phyloP scores from a whole-genome alignment of 768 basidiomycete species.

The Tylopilus vinaceipallidus region DNA sequence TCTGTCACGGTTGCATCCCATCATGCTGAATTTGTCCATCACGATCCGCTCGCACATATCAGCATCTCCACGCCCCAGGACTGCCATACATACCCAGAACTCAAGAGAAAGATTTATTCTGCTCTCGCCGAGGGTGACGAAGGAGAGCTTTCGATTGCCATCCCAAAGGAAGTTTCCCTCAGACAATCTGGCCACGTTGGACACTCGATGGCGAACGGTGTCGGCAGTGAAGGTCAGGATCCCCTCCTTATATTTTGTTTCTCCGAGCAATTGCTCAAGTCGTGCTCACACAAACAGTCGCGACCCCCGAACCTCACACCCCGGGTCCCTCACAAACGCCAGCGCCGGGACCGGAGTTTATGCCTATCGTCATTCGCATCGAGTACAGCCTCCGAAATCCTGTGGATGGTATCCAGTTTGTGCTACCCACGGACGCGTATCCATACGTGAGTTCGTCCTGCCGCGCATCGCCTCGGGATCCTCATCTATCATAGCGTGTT shows the following conservation, averaged over 20 bases:
- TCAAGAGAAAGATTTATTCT: slow-evolving; percentile 89
- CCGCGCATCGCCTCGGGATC: background rate
- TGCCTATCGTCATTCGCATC: slow-evolving; percentile 73
- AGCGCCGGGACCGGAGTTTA: slow-evolving; percentile 57
- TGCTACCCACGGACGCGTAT: slow-evolving; percentile 76
- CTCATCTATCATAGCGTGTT: slow-evolving; percentile 58
- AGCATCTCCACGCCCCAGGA: slow-evolving; percentile 68
- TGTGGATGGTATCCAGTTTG: slow-evolving; percentile 81
- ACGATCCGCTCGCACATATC: slow-evolving; percentile 71
- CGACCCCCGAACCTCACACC: slow-evolving; percentile 83
- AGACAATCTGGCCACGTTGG: slow-evolving; percentile 54
- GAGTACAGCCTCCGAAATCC: slow-evolving; percentile 82
- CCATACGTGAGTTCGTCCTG: slow-evolving; percentile 64
- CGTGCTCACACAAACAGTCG: slow-evolving; percentile 39
- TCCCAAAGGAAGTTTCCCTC: slow-evolving; percentile 70
- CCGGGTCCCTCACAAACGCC: slow-evolving; percentile 43
- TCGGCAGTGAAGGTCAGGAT: slow-evolving; percentile 56
- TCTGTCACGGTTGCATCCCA: slow-evolving; percentile 70
- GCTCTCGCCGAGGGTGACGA: slow-evolving; percentile 90
- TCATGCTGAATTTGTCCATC: slow-evolving; percentile 73
- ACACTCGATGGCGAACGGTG: slow-evolving; percentile 35
- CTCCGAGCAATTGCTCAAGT: slow-evolving; percentile 6
- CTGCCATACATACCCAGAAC: slow-evolving; percentile 86
- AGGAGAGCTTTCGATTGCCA: slow-evolving; percentile 89
- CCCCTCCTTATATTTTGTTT: background rate